Percentiles rank a stretch among this genome's conserved stretches.
Evolutionary conservation across 1,284 basidiomycete species (phyloP).

Genomic region (Pseudozyma flocculosa): DNA sequence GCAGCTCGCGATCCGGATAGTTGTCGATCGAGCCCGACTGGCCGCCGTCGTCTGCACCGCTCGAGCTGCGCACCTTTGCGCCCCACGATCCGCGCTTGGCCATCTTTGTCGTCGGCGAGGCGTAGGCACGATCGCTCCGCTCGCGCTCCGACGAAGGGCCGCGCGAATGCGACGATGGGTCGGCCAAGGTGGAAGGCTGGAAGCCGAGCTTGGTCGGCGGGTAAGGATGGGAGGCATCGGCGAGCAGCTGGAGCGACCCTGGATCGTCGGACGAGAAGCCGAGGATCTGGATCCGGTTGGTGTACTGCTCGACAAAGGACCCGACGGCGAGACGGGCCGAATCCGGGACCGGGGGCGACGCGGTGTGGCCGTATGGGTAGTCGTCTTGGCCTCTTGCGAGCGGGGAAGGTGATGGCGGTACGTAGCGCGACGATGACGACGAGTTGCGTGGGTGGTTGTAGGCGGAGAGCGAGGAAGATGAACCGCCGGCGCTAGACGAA

Average conservation of each 20-base stretch:
- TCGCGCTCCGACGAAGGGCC: constrained; percentile 17
- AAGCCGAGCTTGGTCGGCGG: constrained; percentile 55
- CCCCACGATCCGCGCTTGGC: constrained; percentile 46
- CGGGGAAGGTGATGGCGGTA: constrained; percentile 34
- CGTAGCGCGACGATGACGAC: constrained; percentile 24
- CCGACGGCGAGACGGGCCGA: constrained; percentile 51
- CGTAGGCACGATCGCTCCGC: constrained; percentile 27
- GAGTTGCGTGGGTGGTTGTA: constrained; percentile 21
- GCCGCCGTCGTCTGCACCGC: constrained; percentile 13
- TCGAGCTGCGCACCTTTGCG: constrained; percentile 12
- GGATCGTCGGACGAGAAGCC: constrained; percentile 37
- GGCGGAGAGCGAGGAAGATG: constrained; percentile 9
- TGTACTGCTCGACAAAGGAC: constrained; percentile 54
- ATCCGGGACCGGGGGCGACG: constrained; percentile 22
- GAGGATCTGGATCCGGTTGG: constrained; percentile 55
- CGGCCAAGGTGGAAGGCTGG: constrained; percentile 49
- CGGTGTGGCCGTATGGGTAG: neutral
- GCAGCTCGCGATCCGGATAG: constrained; percentile 52
- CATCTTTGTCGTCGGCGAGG: constrained; percentile 36
- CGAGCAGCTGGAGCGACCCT: constrained; percentile 37
- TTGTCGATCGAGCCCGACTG: constrained; percentile 14
- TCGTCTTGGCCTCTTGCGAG: constrained; percentile 9
- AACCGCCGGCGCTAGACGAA: constrained; percentile 20
- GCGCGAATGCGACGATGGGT: constrained; percentile 14
- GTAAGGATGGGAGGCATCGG: constrained; percentile 55